Base-by-base conservation (phyloP, 78 protist genomes). In the Polysphondylium violaceum region DNA sequence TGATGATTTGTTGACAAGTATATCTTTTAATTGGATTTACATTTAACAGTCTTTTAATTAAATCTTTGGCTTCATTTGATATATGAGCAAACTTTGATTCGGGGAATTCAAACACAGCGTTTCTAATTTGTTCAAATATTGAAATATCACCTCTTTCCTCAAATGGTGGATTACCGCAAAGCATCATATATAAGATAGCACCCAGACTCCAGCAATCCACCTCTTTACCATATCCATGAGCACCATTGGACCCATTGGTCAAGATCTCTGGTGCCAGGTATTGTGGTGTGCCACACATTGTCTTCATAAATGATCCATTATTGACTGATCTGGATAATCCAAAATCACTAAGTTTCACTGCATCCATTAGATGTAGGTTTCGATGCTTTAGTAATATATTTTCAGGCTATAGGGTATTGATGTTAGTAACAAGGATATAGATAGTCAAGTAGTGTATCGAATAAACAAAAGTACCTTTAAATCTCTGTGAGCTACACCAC, bases 151-250 rank as follows among this genome's bases (percentile, higher is more conserved):
- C 63, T 11, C 47, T 17, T 11, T 87, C 93, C 38, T 74, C 93
- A 74, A 87, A 87, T 36, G 93, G 93, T 16, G 93, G 86, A 55
- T 65, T 50, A 27, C 93, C 93, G 55, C 86, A 87, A 19, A 87
- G 55, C 94, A 89, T 89, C 25, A 74, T 50, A 74, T 89, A 89
- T n/a, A 89, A 55, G 53, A 89, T 89, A 21, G 90, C 87, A 19
- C 94, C 94, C 94, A 89, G 55, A 71, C 87, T 74, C 94, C 94
- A 89, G 67, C 87, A 78, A 55, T 89, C 94, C 4, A 89, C 94
- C 17, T 74, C 88, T 40, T 76, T 76, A 58, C 90, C 83, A 74
- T 89, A 89, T 12, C 94, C 94, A 50, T 50, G 58, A 16, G 27
- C 33, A n/a, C 69, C 87, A 75, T 29, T 59, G 3, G 76, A 40